Percentiles rank a stretch among this genome's conserved stretches.
Evolutionary conservation across 140 eudicot species (phyloP).

Genomic region (Oenanthe javanica): DNA sequence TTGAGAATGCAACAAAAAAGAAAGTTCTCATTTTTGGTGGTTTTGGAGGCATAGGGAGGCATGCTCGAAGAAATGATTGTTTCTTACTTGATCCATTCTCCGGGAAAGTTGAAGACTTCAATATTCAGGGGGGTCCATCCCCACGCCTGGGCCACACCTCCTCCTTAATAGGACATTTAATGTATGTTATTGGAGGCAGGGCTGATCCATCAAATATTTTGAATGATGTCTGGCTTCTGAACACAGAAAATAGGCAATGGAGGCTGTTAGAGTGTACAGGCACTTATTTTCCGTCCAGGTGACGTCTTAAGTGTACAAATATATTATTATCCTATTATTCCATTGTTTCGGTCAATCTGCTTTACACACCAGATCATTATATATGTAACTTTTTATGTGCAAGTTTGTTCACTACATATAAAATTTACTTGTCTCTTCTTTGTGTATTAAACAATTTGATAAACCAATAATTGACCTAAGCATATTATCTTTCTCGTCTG

Average conservation of each 20-base stretch:
- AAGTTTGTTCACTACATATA: neutral
- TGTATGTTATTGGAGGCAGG: constrained; percentile 91
- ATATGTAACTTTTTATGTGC: neutral
- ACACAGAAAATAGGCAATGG: constrained; percentile 45
- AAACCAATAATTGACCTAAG: neutral
- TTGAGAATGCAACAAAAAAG: constrained; percentile 27
- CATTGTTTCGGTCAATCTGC: neutral
- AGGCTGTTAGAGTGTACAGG: constrained; percentile 54
- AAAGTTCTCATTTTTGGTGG: constrained; percentile 79
- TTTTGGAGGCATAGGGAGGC: constrained; percentile 93
- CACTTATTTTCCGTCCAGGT: constrained; percentile 69
- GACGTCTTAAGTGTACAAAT: constrained; percentile 2
- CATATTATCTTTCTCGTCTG: neutral
- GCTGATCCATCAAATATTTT: constrained; percentile 84
- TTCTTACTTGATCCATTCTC: constrained; percentile 50
- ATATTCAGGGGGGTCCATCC: constrained; percentile 41
- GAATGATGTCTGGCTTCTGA: constrained; percentile 76
- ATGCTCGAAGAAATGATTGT: constrained; percentile 76
- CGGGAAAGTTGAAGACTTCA: constrained; percentile 40
- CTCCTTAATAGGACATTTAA: constrained; percentile 50
- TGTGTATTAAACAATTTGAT: neutral
- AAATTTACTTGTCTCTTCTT: neutral
- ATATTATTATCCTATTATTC: neutral
- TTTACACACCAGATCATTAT: neutral
- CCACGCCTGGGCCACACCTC: constrained; percentile 92